Evolutionary conservation across 805 yeast species (phyloP), one percentile per base, ranked within the genome.

Genomic region (Sugiyamaella chiloensis): DNA sequence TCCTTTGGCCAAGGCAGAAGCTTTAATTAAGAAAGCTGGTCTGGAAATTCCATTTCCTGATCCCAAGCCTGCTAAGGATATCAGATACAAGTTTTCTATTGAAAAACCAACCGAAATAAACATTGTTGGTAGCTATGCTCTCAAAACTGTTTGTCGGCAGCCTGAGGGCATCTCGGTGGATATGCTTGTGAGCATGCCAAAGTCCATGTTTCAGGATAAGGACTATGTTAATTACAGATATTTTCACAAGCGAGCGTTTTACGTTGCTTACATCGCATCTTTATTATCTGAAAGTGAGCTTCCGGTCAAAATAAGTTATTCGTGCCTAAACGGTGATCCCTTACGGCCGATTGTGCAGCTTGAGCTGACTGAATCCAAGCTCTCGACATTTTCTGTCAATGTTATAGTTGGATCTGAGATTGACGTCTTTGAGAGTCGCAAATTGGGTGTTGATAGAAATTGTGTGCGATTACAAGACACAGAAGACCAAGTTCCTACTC

Each of bases 171-270:
- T 80, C 63, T 70, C 87, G 4, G 77, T 91, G 19, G 99, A 93
- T 63, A 76, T 93, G 24, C 74, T 85, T 26, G 72, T 91, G 34
- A 81, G 87, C 3, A 91, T 93, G 90, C 96, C 97, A 4, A 67
- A 70, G 44, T 67, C 69, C 23, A 63, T 85, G 41, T 85, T 93
- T 61, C 89, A 85, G 60, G 81, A 83, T 44, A 93, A 93, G 68
- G 99, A 93, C 65, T 87, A 83, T 60, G 71, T 91, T 58, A 93
- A 93, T 68, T 88, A 86, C 69, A 75, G 98, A 62, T 91, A 93
- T 32, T 70, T 88, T 48, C 89, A 91, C 69, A 93, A 93, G 66
- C 77, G 96, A 56, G 81, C 96, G 6, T 91, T 87, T 56, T 93
- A 89, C 60, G 57, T 89, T 47, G 91, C 96, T 1, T 84, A 80